phyloP scores from a whole-genome alignment of 2,329 filamentous ascomycete genomes.

The Acrocalymma vagum region DNA sequence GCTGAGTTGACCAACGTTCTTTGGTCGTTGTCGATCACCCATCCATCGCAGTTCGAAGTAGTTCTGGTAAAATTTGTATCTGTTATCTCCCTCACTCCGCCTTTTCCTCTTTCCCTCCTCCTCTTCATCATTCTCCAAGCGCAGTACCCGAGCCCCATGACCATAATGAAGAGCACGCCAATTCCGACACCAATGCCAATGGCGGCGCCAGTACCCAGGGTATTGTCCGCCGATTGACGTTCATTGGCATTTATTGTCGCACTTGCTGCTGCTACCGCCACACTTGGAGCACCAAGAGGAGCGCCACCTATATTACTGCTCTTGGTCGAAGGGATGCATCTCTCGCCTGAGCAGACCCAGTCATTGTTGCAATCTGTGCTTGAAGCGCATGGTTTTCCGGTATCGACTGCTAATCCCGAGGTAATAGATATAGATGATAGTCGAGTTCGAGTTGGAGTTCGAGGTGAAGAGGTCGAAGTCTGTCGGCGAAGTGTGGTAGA shows the following conservation, averaged over 20 bases:
- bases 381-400: slow-evolving; percentile 26
- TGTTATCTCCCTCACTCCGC: slow-evolving; percentile 24
- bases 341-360: slow-evolving; percentile 29
- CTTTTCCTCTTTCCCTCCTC: too few species aligned
- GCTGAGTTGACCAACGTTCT: slow-evolving; percentile 33
- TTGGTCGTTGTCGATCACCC: slow-evolving; percentile 25
- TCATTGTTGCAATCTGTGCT: slow-evolving; percentile 34
- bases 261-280: background rate
- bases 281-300: slow-evolving; percentile 25
- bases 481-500: slow-evolving; percentile 27
- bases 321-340: slow-evolving; percentile 30
- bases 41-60: slow-evolving; percentile 26
- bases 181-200: slow-evolving; percentile 38
- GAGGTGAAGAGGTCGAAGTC: too few species aligned
- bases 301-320: slow-evolving; percentile 22
- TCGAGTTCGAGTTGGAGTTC: too few species aligned
- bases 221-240: slow-evolving; percentile 14
- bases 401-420: slow-evolving; percentile 20
- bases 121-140: slow-evolving; percentile 26
- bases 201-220: slow-evolving; percentile 28
- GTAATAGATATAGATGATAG: slow-evolving; percentile 4
- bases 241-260: too few species aligned
- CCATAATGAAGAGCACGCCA: slow-evolving; percentile 24
- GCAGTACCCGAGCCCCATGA: slow-evolving; percentile 31
- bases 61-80: slow-evolving; percentile 15